These are phyloP conservation scores for Kitagawia praeruptora DNA, from an alignment of 129 eudicot genomes.

Conservation along the genomic window DNA sequence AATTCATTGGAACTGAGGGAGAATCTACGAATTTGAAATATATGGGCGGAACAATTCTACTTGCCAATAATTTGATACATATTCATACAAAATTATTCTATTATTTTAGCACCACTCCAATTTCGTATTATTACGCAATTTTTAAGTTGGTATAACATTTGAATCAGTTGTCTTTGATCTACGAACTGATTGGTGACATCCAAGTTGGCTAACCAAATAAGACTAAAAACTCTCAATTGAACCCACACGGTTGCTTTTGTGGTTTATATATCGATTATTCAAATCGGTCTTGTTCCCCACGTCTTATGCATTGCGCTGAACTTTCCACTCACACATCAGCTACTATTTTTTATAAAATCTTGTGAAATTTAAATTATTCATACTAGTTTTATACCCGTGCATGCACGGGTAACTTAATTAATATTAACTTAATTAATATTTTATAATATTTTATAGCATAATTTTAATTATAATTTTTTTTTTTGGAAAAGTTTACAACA, in stretches of 20 bases:
- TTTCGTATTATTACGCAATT: too few relatives aligned
- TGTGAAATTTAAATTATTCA: background rate
- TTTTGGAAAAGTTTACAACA: too few relatives aligned
- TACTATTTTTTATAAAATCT: too few relatives aligned
- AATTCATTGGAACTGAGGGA: too few relatives aligned
- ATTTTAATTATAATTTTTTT: too few relatives aligned
- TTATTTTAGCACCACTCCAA: too few relatives aligned
- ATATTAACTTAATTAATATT: too few relatives aligned
- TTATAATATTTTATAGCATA: too few relatives aligned
- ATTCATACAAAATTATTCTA: too few relatives aligned
- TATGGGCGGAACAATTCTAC: background rate
- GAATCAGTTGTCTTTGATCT: background rate
- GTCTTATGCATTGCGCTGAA: background rate
- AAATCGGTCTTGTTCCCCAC: background rate
- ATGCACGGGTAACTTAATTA: too few relatives aligned
- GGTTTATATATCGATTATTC: background rate
- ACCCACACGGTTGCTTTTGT: background rate
- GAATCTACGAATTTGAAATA: too few relatives aligned
- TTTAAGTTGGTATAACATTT: background rate
- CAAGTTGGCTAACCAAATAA: background rate
- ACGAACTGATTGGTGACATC: background rate
- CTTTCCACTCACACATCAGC: background rate
- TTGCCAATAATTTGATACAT: background rate
- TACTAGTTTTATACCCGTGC: too few relatives aligned
- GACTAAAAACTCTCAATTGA: background rate